A percentile compares a stretch with the other conserved stretches of the same genome.
These are phyloP conservation scores for Fraxinus velutina DNA, from an alignment of 305 asterid species.

Conservation along the genomic window DNA sequence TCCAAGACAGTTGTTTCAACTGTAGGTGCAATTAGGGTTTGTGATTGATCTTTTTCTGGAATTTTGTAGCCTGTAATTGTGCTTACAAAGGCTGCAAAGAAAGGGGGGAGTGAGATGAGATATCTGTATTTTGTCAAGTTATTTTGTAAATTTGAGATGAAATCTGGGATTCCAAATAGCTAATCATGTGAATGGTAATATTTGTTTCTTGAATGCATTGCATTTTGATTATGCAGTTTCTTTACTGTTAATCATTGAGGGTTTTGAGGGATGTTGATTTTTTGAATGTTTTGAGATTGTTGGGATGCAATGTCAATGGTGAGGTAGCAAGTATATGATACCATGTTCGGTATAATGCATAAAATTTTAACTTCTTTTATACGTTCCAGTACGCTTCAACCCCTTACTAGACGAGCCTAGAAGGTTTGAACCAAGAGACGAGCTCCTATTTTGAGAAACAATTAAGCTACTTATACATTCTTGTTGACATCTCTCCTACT, in stretches of 20 bases:
- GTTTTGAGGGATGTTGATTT: not conserved
- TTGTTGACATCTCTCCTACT: no score
- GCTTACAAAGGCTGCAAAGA: not conserved
- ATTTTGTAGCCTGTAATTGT: slow-evolving; percentile 11
- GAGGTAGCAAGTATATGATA: not conserved
- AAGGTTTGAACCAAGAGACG: not conserved
- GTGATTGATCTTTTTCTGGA: slow-evolving; percentile 28
- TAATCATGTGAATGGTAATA: not conserved
- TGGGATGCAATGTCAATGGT: not conserved
- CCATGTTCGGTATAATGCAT: not conserved
- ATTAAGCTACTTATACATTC: no score
- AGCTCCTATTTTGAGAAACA: not conserved
- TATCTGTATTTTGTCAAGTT: not conserved
- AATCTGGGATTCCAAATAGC: not conserved
- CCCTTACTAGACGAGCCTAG: not conserved
- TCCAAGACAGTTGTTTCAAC: slow-evolving; percentile 29
- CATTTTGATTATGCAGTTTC: not conserved
- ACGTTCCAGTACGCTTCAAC: not conserved
- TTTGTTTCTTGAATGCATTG: not conserved
- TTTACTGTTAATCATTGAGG: not conserved
- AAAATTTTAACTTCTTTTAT: not conserved
- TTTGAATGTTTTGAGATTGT: not conserved
- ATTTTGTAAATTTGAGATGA: not conserved
- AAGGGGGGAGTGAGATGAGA: not conserved
- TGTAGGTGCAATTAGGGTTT: slow-evolving; percentile 25